phyloP scores from a whole-genome alignment of 768 basidiomycete genomes.

The Boletus sp. region DNA sequence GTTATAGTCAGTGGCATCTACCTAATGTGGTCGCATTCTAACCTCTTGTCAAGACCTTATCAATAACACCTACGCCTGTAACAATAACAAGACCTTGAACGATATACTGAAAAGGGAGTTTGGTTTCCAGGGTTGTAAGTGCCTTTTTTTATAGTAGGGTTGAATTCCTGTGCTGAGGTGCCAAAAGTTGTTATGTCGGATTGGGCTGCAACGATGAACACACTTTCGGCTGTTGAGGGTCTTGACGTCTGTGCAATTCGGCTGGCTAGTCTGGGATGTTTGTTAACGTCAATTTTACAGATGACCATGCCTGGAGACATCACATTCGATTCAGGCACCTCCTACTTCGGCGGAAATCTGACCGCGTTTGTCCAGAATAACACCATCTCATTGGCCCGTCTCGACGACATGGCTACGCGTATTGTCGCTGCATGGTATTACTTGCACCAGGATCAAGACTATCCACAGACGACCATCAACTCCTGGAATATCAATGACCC shows the following conservation, averaged over 20 bases:
- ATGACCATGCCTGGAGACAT: slow-evolving; percentile 76
- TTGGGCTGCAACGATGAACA: slow-evolving; percentile 56
- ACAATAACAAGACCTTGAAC: slow-evolving; percentile 57
- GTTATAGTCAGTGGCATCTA: slow-evolving; percentile 39
- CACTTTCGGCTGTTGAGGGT: slow-evolving; percentile 53
- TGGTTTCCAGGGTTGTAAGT: slow-evolving; percentile 60
- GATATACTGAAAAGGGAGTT: slow-evolving; percentile 63
- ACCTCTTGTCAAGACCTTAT: slow-evolving; percentile 39
- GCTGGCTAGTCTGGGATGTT: too few relatives aligned
- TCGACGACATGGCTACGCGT: slow-evolving; percentile 72
- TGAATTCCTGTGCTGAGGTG: neutral
- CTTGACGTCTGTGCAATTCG: slow-evolving; percentile 47
- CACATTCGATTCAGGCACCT: slow-evolving; percentile 32
- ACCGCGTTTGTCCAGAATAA: slow-evolving; percentile 58
- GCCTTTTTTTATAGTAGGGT: neutral
- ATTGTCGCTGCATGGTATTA: slow-evolving; percentile 64
- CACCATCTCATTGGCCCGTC: slow-evolving; percentile 51
- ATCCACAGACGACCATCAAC: slow-evolving; percentile 25
- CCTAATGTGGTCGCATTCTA: neutral
- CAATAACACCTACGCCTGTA: slow-evolving; percentile 61
- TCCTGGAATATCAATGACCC: slow-evolving; percentile 29
- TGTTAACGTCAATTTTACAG: slow-evolving; percentile 30
- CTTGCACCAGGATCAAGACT: slow-evolving; percentile 30
- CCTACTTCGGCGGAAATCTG: slow-evolving; percentile 60
- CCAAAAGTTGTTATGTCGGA: slow-evolving; percentile 51